Conservation (phyloP, 2,329 filamentous ascomycete genomes). For the Trichophyton equinum region DNA sequence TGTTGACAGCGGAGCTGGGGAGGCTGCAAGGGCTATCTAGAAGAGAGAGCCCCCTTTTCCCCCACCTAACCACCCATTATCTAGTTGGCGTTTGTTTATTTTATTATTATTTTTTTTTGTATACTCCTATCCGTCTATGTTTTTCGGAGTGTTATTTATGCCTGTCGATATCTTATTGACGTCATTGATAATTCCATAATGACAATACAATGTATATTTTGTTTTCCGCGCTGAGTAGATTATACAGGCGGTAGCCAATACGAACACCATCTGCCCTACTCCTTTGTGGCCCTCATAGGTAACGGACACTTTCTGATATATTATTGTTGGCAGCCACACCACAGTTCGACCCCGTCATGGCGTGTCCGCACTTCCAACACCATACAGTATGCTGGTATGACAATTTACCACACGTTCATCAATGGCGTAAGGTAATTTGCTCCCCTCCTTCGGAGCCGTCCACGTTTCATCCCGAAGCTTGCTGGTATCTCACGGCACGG, state of each 20-base stretch:
- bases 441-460: too few species aligned
- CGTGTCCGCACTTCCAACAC: too few species aligned
- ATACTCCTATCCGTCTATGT: conserved; percentile 3
- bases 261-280: background rate
- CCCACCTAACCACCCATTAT: background rate
- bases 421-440: too few species aligned
- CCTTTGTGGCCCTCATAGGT: background rate
- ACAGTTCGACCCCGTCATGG: too few species aligned
- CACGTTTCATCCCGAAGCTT: too few species aligned
- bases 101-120: background rate
- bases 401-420: too few species aligned
- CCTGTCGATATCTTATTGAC: background rate
- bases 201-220: background rate
- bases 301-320: background rate
- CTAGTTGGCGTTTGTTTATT: background rate
- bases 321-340: too few species aligned
- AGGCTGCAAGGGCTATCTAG: conserved; percentile 45
- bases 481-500: too few species aligned
- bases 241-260: background rate
- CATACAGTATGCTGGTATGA: too few species aligned
- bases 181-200: background rate
- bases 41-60: background rate
- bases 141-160: conserved; percentile 5
- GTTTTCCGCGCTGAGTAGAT: background rate
- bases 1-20: conserved; percentile 47